These are phyloP conservation scores for Botrytis porri DNA, from an alignment of 2,329 filamentous ascomycete species.

Conservation along the genomic window DNA sequence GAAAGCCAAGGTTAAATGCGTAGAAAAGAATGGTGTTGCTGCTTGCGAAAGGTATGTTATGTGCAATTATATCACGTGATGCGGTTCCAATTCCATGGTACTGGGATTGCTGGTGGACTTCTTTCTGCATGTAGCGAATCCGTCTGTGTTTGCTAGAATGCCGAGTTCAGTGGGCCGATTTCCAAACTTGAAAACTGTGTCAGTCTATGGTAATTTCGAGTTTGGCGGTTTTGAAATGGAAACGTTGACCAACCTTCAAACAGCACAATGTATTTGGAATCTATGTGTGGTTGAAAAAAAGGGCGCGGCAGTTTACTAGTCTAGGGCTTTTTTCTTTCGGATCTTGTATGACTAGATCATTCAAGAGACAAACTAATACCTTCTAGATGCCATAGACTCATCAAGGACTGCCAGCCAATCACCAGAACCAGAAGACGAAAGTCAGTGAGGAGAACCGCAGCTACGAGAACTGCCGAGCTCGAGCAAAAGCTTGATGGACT, in stretches of 20 bases:
- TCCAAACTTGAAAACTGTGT: too few species aligned
- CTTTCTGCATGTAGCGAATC: neutral
- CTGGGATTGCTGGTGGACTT: neutral
- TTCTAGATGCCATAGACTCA: slow-evolving; percentile 21
- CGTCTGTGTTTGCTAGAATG: neutral
- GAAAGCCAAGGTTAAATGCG: slow-evolving; percentile 15
- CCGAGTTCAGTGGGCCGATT: neutral
- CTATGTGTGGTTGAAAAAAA: neutral
- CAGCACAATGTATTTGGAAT: neutral
- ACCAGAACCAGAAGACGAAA: slow-evolving; percentile 20
- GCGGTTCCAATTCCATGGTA: neutral
- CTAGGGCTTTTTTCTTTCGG: neutral
- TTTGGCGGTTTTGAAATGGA: neutral
- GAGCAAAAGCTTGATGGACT: slow-evolving; percentile 27
- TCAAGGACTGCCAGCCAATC: slow-evolving; percentile 24
- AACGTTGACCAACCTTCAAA: neutral
- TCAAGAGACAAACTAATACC: neutral
- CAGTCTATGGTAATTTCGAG: neutral
- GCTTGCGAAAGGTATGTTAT: slow-evolving; percentile 19
- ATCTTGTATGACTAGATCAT: neutral
- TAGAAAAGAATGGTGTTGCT: neutral
- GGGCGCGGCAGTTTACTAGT: neutral
- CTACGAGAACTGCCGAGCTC: slow-evolving; percentile 24
- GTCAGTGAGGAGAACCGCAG: slow-evolving; percentile 18
- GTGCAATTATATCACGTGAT: neutral